phyloP scores from a whole-genome alignment of 805 yeast genomes.

The Sugiyamaella smithiae region DNA sequence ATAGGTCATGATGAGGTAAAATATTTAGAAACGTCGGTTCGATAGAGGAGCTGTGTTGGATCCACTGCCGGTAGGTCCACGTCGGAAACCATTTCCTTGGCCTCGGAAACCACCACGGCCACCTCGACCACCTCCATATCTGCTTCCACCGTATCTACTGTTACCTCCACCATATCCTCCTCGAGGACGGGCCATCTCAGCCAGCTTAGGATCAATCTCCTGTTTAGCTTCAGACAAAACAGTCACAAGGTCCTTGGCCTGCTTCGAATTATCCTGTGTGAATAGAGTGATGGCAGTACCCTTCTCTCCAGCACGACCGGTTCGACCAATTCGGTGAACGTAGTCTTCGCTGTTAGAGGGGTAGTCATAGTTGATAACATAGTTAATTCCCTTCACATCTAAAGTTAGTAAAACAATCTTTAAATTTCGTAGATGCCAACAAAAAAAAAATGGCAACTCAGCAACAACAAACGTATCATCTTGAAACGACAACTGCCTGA shows the following conservation, averaged over 20 bases:
- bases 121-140: slow-evolving; percentile 44
- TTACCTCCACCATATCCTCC: slow-evolving; percentile 61
- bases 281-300: slow-evolving; percentile 96
- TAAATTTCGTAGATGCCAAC: background rate
- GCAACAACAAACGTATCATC: background rate
- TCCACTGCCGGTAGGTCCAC: slow-evolving; percentile 29
- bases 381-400: slow-evolving; percentile 97
- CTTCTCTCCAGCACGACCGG: slow-evolving; percentile 96
- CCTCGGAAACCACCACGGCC: slow-evolving; percentile 42
- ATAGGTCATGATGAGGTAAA: background rate
- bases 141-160: slow-evolving; percentile 48
- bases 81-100: slow-evolving; percentile 28
- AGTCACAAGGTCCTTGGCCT: slow-evolving; percentile 86
- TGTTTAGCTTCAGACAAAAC: slow-evolving; percentile 96
- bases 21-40: slow-evolving; percentile 34
- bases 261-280: slow-evolving; percentile 80
- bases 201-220: slow-evolving; percentile 74
- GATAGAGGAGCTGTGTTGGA: slow-evolving; percentile 43
- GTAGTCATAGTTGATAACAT: slow-evolving; percentile 93
- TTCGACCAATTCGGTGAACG: slow-evolving; percentile 98
- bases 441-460: background rate
- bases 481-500: slow-evolving; percentile 1
- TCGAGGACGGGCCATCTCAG: slow-evolving; percentile 70
- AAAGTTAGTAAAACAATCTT: slow-evolving; percentile 19
- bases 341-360: slow-evolving; percentile 98